Evolutionary conservation across 169 alveolate genomes (phyloP).

Genomic region (Plasmodium adleri): DNA sequence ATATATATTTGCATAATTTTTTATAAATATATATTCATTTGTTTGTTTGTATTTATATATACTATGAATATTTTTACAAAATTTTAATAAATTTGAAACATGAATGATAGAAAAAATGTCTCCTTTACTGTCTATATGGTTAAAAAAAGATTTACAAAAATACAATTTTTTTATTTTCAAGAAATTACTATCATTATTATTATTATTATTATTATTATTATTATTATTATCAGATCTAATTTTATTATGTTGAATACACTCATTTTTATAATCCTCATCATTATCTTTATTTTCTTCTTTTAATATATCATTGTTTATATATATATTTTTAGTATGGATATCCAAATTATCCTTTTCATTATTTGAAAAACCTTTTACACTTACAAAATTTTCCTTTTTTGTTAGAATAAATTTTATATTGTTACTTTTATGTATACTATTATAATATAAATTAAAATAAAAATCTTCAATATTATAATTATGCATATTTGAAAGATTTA

Average conservation of each 20-base stretch:
- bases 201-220: too few species aligned
- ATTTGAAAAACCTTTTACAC: too few species aligned
- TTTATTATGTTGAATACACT: too few species aligned
- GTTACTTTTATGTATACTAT: conserved; percentile 9
- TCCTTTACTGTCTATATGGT: background rate
- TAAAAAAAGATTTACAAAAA: background rate
- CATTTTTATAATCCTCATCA: too few species aligned
- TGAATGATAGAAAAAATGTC: background rate
- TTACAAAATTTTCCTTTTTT: background rate
- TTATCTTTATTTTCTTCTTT: too few species aligned
- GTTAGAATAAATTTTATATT: background rate
- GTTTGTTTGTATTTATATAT: conserved; percentile 47
- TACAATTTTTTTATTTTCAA: too few species aligned
- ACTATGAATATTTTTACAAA: conserved; percentile 18
- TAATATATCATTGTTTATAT: background rate
- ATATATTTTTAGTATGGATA: conserved; percentile 2
- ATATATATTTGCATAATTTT: conserved; percentile 20
- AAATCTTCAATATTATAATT: conserved; percentile 19
- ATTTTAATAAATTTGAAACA: too few species aligned
- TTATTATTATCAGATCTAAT: too few species aligned
- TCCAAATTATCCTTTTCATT: too few species aligned
- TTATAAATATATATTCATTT: conserved; percentile 34
- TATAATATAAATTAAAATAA: conserved; percentile 42
- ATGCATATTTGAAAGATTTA: conserved; percentile 45
- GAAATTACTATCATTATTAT: too few species aligned